These are phyloP conservation scores for Mycena capillaripes DNA, from an alignment of 768 basidiomycete genomes.

Conservation along the genomic window DNA sequence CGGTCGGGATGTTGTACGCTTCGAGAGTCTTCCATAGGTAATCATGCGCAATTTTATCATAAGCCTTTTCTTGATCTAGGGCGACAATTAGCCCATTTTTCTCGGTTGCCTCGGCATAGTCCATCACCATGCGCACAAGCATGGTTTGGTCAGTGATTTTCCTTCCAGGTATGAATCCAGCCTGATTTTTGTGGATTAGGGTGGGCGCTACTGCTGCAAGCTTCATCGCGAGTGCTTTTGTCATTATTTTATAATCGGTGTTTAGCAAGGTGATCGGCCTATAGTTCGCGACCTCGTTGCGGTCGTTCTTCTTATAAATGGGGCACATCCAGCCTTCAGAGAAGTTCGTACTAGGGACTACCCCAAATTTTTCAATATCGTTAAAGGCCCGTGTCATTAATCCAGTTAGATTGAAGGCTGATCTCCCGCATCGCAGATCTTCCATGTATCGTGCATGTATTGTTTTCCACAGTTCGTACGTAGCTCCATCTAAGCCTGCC, in stretches of 20 bases:
- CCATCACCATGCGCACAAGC: slow-evolving; percentile 30
- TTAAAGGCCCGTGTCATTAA: neutral
- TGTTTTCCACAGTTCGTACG: too few species aligned
- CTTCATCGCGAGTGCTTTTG: neutral
- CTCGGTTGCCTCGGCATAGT: slow-evolving; percentile 14
- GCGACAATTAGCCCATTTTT: slow-evolving; percentile 26
- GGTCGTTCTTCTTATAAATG: neutral
- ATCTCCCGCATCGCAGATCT: too few species aligned
- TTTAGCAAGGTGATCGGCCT: neutral
- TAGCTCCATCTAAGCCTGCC: too few species aligned
- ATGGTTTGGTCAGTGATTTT: slow-evolving; percentile 40
- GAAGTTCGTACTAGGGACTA: neutral
- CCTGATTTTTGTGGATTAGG: neutral
- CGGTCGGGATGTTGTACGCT: neutral
- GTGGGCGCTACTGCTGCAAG: neutral
- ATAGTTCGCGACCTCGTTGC: neutral
- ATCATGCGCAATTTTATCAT: slow-evolving; percentile 20
- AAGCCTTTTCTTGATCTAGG: slow-evolving; percentile 33
- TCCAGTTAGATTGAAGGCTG: too few species aligned
- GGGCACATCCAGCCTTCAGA: slow-evolving; percentile 1
- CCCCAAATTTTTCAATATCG: neutral
- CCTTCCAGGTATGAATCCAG: slow-evolving; percentile 39
- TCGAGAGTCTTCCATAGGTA: slow-evolving; percentile 22
- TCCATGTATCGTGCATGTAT: too few species aligned
- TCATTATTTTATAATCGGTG: neutral